Base-by-base conservation (phyloP, 2,329 filamentous ascomycete genomes). In the Penicillium brasilianum region DNA sequence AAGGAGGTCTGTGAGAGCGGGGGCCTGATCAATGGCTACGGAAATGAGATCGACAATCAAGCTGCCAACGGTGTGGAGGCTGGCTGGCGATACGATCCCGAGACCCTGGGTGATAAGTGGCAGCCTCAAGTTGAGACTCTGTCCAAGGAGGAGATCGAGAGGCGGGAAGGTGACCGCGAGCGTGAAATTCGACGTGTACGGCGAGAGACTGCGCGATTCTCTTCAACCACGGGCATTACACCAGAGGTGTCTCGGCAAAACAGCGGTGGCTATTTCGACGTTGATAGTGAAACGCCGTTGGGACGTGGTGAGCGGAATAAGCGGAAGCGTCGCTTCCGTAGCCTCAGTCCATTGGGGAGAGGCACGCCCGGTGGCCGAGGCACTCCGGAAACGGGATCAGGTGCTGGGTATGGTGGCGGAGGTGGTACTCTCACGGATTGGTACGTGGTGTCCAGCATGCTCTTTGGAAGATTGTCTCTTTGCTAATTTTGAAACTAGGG, bases 141-240 rank as follows among this genome's bases (percentile, higher is more conserved):
- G 2, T 93, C 90, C 41, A 96, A 97, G 70, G 95, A 99, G 70
- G 95, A 99, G 73, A 98, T 99, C 57, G 95, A 99, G 78, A 96
- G 96, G 80, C 87, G 95, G 30, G 95, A 99, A 77, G 92, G 92
- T 55, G 95, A 99, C 74, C 87, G 95, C 44, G 95, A 99, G 77
- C 85, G 95, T 58, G 92, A 98, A 77, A 90, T 97, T 41, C 85
- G 95, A 60, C 85, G 95, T 61, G 80, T 97, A 64, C 86, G 95
- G 58, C 85, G 95, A 73, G 95, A 99, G 77, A 98, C 94, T 10
- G 94, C 94, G 1, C 86, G 93, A 28, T 97, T 98, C 76, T 95
- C 91, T 60, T 94, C 91, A 48, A 95, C 90, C 22, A 85, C 91
- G 0, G 91, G 91, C 60, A 92, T 96, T 83, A 82, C 89, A 4